Base-by-base conservation (phyloP, 306 rosid genomes). In the Acacia acuminata region DNA sequence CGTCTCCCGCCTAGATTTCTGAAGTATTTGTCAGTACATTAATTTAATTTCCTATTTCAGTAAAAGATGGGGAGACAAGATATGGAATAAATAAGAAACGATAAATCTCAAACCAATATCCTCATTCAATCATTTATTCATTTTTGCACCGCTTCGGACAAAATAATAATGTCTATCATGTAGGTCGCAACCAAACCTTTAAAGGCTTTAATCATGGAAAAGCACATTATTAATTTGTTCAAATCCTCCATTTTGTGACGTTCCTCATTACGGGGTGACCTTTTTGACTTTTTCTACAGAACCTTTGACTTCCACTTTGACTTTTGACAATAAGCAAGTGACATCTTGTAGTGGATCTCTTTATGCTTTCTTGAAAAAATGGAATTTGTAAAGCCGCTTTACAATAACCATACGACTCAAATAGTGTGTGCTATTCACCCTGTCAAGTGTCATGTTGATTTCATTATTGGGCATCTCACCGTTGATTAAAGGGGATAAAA, bases 21-120 rank as follows among this genome's bases (percentile, higher is more conserved):
- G 63, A 25, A 51, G 40, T 77, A 65, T 5, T 76, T 61, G 61
- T 70, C 81, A 42, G 19, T 61, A 42, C 76, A 42, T 70, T 24
- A 76, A 47, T 38, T 56, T 3, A 42, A 22, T 16, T 63, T 42
- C 61, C 77, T 55, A 24, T 51, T 63, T 48, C 36, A 22, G 24
- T 24, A 42, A 56, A n/a, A 34, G 67, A n/a, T 14, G 64, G 56
- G 40, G 45, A 69, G 30, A 55, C 34, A 47, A 53, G 22, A 55
- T 51, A 51, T 55, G 63, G 24, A 20, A 13, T 45, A 27, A 66
- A 76, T 7, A 66, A 55, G 50, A 40, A 56, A 14, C 68, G 27
- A 14, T 2, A 25, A 63, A 15, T 19, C 6, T 72, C 71, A n/a
- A 4, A 50, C 15, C 0, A 22, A n/a, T n/a, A 44, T 42, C 71